Conservation (phyloP, 257 asterid species). For the Cordia subcordata region DNA sequence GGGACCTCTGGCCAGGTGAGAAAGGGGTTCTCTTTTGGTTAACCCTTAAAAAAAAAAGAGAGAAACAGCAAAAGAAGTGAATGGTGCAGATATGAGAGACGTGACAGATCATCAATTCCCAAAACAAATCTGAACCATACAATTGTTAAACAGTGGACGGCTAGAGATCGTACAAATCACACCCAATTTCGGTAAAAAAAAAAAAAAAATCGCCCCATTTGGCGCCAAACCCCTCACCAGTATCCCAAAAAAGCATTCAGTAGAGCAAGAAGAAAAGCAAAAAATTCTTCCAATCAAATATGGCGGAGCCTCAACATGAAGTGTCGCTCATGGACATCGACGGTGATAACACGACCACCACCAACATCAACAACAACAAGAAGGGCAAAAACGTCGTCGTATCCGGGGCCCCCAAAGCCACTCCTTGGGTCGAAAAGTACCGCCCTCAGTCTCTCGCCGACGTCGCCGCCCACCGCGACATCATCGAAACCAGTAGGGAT, state of each 20-base stretch:
- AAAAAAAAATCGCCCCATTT: neutral
- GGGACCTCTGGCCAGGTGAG: too few relatives aligned
- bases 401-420: conserved; percentile 47
- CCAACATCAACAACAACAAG: conserved; percentile 20
- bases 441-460: conserved; percentile 96
- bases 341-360: conserved; percentile 30
- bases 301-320: conserved; percentile 50
- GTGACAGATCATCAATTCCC: too few relatives aligned
- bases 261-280: too few relatives aligned
- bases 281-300: conserved; percentile 15
- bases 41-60: too few relatives aligned
- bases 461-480: conserved; percentile 98
- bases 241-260: too few relatives aligned
- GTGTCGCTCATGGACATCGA: conserved; percentile 75
- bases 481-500: conserved; percentile 73
- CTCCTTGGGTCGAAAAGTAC: conserved; percentile 97
- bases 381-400: conserved; percentile 59
- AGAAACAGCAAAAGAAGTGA: too few relatives aligned
- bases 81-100: too few relatives aligned
- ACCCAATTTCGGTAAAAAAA: too few relatives aligned
- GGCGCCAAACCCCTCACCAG: neutral
- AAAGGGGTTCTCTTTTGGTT: too few relatives aligned
- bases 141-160: too few relatives aligned
- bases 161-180: too few relatives aligned
- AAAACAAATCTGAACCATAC: too few relatives aligned